These are phyloP conservation scores for Avena sativa DNA, from an alignment of 176 grass and related monocot species.

Conservation along the genomic window DNA sequence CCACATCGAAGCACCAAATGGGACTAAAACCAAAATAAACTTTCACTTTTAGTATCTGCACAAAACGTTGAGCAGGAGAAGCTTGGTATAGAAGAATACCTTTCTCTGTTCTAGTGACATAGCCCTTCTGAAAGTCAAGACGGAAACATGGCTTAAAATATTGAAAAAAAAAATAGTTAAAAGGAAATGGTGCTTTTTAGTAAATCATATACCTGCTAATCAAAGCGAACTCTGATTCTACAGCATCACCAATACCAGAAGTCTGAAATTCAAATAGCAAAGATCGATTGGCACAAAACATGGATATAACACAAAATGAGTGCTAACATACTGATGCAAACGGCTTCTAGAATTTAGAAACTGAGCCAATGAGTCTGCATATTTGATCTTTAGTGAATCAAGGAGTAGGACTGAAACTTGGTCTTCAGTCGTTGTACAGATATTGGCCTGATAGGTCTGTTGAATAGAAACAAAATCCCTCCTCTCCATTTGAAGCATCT, in stretches of 20 bases:
- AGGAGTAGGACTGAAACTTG: slow-evolving; percentile 24
- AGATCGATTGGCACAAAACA: slow-evolving; percentile 35
- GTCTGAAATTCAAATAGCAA: slow-evolving; percentile 50
- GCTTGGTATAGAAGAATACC: slow-evolving; percentile 54
- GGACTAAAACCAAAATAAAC: slow-evolving; percentile 14
- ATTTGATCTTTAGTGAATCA: background rate
- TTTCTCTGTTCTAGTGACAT: slow-evolving; percentile 67
- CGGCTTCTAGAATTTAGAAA: background rate
- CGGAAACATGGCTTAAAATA: slow-evolving; percentile 47
- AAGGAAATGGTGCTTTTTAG: slow-evolving; percentile 28
- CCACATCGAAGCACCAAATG: slow-evolving; percentile 20
- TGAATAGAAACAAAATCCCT: slow-evolving; percentile 1
- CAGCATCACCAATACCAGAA: slow-evolving; percentile 53
- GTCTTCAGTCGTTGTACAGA: background rate
- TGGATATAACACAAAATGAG: slow-evolving; percentile 20
- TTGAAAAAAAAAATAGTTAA: background rate
- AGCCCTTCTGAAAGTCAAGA: slow-evolving; percentile 72
- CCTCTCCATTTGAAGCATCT: slow-evolving; percentile 11
- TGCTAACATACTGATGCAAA: slow-evolving; percentile 29
- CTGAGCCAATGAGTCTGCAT: slow-evolving; percentile 19
- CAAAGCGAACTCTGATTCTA: slow-evolving; percentile 54
- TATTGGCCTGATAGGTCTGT: background rate
- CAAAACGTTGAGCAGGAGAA: slow-evolving; percentile 45
- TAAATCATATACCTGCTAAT: slow-evolving; percentile 58
- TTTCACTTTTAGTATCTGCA: slow-evolving; percentile 12